A percentile compares a stretch with the other conserved stretches of the same genome.
These are phyloP conservation scores for Aurifilum marmelostoma DNA, from an alignment of 2,329 filamentous ascomycete genomes.

Conservation along the genomic window DNA sequence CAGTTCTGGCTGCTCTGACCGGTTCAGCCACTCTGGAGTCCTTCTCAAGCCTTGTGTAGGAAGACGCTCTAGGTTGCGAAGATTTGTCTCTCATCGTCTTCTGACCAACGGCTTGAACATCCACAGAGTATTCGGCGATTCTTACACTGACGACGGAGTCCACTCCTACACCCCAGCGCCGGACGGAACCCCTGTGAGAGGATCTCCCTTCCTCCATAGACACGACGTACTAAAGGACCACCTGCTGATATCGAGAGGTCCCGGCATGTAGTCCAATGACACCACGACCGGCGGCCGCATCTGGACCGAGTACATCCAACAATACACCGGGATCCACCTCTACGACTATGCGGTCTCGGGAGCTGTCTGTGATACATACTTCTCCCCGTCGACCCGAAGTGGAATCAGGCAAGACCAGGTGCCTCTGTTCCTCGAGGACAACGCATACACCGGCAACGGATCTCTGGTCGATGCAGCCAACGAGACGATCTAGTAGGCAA, in stretches of 20 bases:
- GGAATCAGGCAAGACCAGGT: slow-evolving; percentile 28
- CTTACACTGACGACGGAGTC: slow-evolving; percentile 26
- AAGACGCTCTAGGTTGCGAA: neutral
- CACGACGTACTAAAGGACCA: neutral
- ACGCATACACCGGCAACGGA: slow-evolving; percentile 16
- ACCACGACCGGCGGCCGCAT: slow-evolving; percentile 26
- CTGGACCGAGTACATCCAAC: slow-evolving; percentile 30
- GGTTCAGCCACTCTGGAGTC: slow-evolving; percentile 23
- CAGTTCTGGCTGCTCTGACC: slow-evolving; percentile 10
- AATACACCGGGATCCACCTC: slow-evolving; percentile 29
- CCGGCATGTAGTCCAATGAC: slow-evolving; percentile 16
- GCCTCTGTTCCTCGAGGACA: slow-evolving; percentile 29
- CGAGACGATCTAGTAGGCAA: slow-evolving; percentile 27
- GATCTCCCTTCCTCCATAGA: neutral
- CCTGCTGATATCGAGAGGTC: neutral
- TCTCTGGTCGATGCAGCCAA: slow-evolving; percentile 18
- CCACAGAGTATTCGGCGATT: slow-evolving; percentile 26
- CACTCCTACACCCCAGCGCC: slow-evolving; percentile 25
- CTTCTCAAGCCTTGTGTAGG: slow-evolving; percentile 26
- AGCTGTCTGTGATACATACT: slow-evolving; percentile 31
- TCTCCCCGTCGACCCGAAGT: slow-evolving; percentile 24
- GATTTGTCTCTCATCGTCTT: too few species aligned
- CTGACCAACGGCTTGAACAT: neutral
- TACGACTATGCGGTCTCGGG: slow-evolving; percentile 34
- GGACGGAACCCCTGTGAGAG: slow-evolving; percentile 12